phyloP scores from a whole-genome alignment of 371 early-diverging fungal genomes.

The Nematocida displodere region DNA sequence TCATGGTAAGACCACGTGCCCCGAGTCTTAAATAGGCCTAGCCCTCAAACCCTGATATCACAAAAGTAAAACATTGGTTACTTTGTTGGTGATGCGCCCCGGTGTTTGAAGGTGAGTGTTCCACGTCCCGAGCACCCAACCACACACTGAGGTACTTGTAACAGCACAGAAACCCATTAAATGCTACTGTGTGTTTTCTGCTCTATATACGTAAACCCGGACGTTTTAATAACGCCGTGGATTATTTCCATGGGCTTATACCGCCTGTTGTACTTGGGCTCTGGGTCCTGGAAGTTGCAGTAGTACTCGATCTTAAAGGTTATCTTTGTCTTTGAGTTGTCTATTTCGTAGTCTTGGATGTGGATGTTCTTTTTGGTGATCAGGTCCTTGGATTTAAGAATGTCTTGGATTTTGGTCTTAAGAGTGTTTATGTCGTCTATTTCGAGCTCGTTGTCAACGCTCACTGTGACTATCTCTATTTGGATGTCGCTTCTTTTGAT shows the following conservation, averaged over 20 bases:
- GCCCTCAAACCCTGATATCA: no score
- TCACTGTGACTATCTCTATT: conserved; percentile 51
- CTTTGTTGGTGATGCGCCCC: no score
- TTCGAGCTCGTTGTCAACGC: conserved; percentile 34
- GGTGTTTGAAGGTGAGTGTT: no score
- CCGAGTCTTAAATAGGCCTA: no score
- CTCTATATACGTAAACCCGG: conserved; percentile 15
- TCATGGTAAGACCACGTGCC: no score
- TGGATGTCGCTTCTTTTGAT: conserved; percentile 62
- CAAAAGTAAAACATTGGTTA: no score
- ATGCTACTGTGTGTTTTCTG: conserved; percentile 27
- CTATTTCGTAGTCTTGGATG: conserved; percentile 50
- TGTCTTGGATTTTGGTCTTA: conserved; percentile 40
- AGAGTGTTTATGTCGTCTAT: conserved; percentile 52
- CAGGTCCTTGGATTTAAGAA: conserved; percentile 40
- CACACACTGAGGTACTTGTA: background rate
- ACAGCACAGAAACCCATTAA: background rate
- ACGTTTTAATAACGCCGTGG: conserved; percentile 25
- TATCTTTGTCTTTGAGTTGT: conserved; percentile 35
- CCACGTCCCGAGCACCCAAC: background rate
- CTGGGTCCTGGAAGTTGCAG: conserved; percentile 60
- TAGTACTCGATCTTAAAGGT: conserved; percentile 58
- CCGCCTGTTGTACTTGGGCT: conserved; percentile 51
- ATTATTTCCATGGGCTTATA: conserved; percentile 48
- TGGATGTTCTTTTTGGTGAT: conserved; percentile 54